Evolutionary conservation across 169 alveolate genomes (phyloP).

Genomic region (Nephromyces sp.): DNA sequence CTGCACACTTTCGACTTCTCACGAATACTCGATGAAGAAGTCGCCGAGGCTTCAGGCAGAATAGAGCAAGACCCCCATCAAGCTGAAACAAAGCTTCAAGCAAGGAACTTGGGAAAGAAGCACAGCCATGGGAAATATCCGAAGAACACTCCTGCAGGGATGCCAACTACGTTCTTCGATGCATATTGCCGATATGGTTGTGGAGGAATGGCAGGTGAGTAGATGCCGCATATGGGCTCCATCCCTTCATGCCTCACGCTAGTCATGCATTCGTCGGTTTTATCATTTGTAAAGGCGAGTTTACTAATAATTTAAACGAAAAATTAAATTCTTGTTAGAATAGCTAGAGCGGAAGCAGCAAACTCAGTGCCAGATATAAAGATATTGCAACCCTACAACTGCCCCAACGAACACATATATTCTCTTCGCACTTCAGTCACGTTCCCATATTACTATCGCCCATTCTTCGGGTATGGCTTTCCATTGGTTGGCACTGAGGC

Average conservation of each 20-base stretch:
- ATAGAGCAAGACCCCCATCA: no score
- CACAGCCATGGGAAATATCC: background rate
- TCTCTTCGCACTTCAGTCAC: constrained; percentile 36
- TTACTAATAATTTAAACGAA: background rate
- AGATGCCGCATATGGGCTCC: no score
- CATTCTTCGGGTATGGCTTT: constrained; percentile 47
- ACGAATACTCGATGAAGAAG: no score
- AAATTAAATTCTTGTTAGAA: background rate
- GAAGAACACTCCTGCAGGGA: background rate
- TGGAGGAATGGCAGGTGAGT: constrained; percentile 25
- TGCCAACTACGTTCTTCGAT: constrained; percentile 14
- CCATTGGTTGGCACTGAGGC: constrained; percentile 49
- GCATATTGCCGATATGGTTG: constrained; percentile 27
- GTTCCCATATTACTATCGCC: constrained; percentile 47
- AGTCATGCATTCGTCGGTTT: background rate
- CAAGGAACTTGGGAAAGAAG: background rate
- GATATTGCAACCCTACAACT: background rate
- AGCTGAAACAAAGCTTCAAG: no score
- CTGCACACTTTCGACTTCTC: no score
- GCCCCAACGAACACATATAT: background rate
- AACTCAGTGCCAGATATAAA: background rate
- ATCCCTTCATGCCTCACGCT: no score
- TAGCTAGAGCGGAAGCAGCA: background rate
- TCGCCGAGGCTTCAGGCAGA: no score
- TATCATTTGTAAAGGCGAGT: background rate